Base-by-base conservation (phyloP, 345 rosid genomes). In the rapeseed (Brassica napus) region DNA sequence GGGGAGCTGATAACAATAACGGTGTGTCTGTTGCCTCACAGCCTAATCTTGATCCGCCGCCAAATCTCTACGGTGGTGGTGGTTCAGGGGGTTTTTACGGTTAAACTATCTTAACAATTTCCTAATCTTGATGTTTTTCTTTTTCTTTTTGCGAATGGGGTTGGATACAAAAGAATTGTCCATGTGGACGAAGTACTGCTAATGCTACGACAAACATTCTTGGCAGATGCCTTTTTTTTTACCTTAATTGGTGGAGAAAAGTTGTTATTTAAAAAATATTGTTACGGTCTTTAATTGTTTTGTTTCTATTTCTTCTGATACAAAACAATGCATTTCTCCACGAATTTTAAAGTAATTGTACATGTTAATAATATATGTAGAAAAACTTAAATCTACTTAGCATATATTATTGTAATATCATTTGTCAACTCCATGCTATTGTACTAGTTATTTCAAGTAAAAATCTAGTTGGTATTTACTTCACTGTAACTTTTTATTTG, bases 41-140 rank as follows among this genome's bases (percentile, higher is more conserved):
- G 5, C 91, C 91, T 0, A 78, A 87, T 66, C 69, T 91, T 7
- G 93, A 88, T 74, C 86, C 87, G 9, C 54, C 54, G 15, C 76
- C 92, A 0, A 92, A 85, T 55, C 91, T 87, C 23, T 95, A 88
- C 47, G 89, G 86, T 23, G 91, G 91, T 16, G 88, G 87, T 6
- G 97, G 86, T 72, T 58, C 77, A 11, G 81, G 82, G 2, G 94
- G 87, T 42, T 73, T 74, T 71, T 95, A 87, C 75, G 90, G 89
- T 86, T 88, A 95, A 87, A 26, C 89, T 47, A 47, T 47, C 88
- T 86, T 4, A 12, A 47, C 54, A 12, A 5, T 47, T 47, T 47
- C 16, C 14, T 47, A 12, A 47, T 47, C 12, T 12, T 14, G 15
- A 30, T 44, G 24, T 47, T 47, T 59, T 68, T 47, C 9, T 59